phyloP scores from a whole-genome alignment of 352 stramenopile species.

The Globisporangium emineosum region DNA sequence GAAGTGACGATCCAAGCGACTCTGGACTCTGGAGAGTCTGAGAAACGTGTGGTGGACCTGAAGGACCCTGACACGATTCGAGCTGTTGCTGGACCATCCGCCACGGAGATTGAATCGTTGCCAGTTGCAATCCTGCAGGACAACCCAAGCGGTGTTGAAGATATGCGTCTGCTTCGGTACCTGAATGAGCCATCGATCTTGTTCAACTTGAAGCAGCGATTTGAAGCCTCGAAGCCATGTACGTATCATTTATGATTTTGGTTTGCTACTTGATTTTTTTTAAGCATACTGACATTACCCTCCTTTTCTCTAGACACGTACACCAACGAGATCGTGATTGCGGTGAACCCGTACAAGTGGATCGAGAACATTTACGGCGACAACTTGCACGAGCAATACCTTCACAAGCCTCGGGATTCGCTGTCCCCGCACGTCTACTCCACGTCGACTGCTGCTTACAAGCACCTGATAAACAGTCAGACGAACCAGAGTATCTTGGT shows the following conservation, averaged over 20 bases:
- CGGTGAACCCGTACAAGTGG: constrained; percentile 97
- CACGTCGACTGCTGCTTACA: constrained; percentile 83
- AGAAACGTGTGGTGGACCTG: constrained; percentile 74
- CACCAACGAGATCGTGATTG: constrained; percentile 97
- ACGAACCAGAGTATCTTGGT: constrained; percentile 89
- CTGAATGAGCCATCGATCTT: constrained; percentile 92
- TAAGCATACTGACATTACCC: background rate
- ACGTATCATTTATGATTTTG: constrained; percentile 16
- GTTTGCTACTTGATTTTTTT: background rate
- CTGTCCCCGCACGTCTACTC: constrained; percentile 82
- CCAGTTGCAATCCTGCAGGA: constrained; percentile 81
- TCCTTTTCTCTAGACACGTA: constrained; percentile 83
- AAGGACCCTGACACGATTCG: constrained; percentile 85
- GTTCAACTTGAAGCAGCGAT: constrained; percentile 92
- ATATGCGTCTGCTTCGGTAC: constrained; percentile 87
- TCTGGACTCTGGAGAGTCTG: constrained; percentile 56
- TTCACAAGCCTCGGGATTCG: constrained; percentile 63
- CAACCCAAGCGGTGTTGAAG: constrained; percentile 71
- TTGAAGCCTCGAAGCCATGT: constrained; percentile 90
- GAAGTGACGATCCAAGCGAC: constrained; percentile 76
- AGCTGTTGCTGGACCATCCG: constrained; percentile 65
- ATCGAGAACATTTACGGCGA: constrained; percentile 91
- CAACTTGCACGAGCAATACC: constrained; percentile 80
- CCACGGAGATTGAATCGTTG: constrained; percentile 80
- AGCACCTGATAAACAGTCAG: constrained; percentile 72